phyloP scores from a whole-genome alignment of 1,284 basidiomycete genomes.

The Ceratobasidium sp. region DNA sequence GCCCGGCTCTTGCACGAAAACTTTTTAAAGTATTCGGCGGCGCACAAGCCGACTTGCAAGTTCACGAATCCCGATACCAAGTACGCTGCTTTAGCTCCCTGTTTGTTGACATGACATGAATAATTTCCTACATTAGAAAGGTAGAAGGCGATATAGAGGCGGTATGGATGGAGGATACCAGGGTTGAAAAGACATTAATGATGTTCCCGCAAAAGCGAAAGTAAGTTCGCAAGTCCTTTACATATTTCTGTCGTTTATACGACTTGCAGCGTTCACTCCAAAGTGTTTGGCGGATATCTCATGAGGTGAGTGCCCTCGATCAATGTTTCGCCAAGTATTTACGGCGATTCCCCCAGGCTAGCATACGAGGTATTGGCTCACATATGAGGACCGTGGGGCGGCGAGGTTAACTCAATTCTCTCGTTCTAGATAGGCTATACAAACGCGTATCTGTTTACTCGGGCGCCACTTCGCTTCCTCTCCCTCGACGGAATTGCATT shows the following conservation, averaged over 20 bases:
- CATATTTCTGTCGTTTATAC: slow-evolving; percentile 3
- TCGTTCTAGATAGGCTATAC: slow-evolving; percentile 74
- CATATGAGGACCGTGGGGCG: neutral
- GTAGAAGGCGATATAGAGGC: slow-evolving; percentile 57
- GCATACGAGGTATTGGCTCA: slow-evolving; percentile 67
- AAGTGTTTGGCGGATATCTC: slow-evolving; percentile 75
- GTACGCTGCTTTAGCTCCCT: neutral
- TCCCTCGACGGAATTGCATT: slow-evolving; percentile 85
- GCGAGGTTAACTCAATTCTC: neutral
- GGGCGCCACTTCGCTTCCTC: slow-evolving; percentile 75
- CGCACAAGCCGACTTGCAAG: slow-evolving; percentile 53
- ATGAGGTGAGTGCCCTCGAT: slow-evolving; percentile 24
- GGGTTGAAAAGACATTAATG: slow-evolving; percentile 74
- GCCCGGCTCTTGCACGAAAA: slow-evolving; percentile 75
- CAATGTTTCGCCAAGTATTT: neutral
- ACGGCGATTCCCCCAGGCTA: slow-evolving; percentile 57
- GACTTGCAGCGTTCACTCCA: slow-evolving; percentile 74
- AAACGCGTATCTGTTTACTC: slow-evolving; percentile 78
- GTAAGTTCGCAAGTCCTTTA: slow-evolving; percentile 58
- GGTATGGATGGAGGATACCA: slow-evolving; percentile 76
- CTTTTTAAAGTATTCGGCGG: slow-evolving; percentile 70
- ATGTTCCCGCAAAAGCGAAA: slow-evolving; percentile 91
- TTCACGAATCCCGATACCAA: neutral
- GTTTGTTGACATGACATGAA: neutral
- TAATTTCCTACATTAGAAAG: neutral